These are phyloP conservation scores for Nicotiana noctiflora DNA, from an alignment of 257 asterid species.

Conservation along the genomic window DNA sequence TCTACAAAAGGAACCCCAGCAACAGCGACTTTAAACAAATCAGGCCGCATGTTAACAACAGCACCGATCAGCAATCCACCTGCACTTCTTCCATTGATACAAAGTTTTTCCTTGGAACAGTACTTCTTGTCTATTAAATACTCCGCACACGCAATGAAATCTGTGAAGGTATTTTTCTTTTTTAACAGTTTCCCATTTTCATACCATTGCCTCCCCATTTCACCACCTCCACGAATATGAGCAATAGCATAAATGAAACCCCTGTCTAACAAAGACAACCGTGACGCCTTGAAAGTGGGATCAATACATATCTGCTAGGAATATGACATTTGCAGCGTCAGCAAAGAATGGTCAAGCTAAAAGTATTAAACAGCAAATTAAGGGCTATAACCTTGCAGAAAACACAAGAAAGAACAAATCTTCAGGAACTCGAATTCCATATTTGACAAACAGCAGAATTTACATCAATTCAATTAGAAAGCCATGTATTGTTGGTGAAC, in stretches of 20 bases:
- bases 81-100: constrained; percentile 94
- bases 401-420: background rate
- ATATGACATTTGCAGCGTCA: background rate
- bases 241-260: constrained; percentile 77
- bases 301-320: constrained; percentile 66
- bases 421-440: background rate
- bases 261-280: constrained; percentile 79
- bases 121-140: constrained; percentile 70
- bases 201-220: constrained; percentile 98
- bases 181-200: constrained; percentile 84
- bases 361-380: background rate
- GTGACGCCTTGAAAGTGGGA: constrained; percentile 75
- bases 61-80: constrained; percentile 96
- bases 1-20: constrained; percentile 97
- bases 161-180: constrained; percentile 88
- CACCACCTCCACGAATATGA: constrained; percentile 98
- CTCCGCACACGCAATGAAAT: constrained; percentile 82
- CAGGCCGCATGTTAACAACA: constrained; percentile 88
- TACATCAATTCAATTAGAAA: background rate
- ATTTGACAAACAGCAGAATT: background rate
- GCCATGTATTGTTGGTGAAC: background rate
- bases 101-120: constrained; percentile 74
- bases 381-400: background rate
- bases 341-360: constrained; percentile 1
- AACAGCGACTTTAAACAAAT: constrained; percentile 81